Base-by-base conservation (phyloP, 2,329 filamentous ascomycete genomes). In the Neocatenulostroma microsporum region DNA sequence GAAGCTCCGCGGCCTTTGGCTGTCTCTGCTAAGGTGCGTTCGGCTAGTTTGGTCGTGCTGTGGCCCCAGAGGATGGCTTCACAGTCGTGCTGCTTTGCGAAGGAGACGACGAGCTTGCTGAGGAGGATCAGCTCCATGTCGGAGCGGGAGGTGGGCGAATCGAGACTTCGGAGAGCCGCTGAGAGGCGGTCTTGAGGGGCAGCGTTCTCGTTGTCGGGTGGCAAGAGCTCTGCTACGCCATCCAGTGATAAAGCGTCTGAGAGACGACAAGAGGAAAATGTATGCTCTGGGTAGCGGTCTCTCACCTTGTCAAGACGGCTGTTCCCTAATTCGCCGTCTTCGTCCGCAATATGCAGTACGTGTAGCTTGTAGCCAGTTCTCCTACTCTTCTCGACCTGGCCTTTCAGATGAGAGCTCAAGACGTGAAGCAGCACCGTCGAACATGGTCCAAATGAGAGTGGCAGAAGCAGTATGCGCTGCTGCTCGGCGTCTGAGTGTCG, bases 1-100 rank as follows among this genome's bases (percentile, higher is more conserved):
- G 82, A 77, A 48, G 82, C 87, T 1, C 89, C 91, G 32, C 89
- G 75, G 1, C 91, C 91, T 62, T 94, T 95, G 17, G 89, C 87
- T 2, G 89, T 87, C 62, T 91, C 85, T 5, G 85, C 72, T 11
- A 98, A 74, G 0, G 86, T 84, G 53, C 85, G 79, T 48, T 89
- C 85, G 3, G 91, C 89, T 20, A 98, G 76, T 12, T 80, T 76
- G 4, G 87, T 95, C 14, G 91, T 94, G 47, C 78, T 93, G 62
- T 89, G 80, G 15, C 84, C 88, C 61, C 91, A 81, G 2, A 96
- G 63, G 27, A 96, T 72, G 10, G 78, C 78, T 45, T 81, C 74
- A 57, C 80, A 91, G 10, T 56, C 63, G 19, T 71, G 63, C 12
- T 66, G 59, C 43, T 74, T 70, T 8, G 84, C 83, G 29, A 76